Evolutionary conservation across 2,329 filamentous ascomycete species (phyloP), one percentile per base, ranked within the genome.

Genomic region (Thelonectria discophora): DNA sequence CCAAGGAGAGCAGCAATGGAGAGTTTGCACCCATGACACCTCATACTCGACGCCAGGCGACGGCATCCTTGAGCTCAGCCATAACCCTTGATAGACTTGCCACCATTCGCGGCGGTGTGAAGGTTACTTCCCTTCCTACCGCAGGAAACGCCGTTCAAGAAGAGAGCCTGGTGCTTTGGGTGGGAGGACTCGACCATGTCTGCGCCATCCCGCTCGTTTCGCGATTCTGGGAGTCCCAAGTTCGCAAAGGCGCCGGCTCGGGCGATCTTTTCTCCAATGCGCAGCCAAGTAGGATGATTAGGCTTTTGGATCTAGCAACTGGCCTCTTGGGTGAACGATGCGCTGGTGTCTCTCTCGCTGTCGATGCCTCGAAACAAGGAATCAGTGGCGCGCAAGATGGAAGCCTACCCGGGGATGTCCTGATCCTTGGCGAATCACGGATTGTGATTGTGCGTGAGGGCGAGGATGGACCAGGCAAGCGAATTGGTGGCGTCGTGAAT

Each of bases 21-120:
- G 86, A 86, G 37, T 88, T 89, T 64, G 84, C 85, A 10, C 87
- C 87, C 10, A 87, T 89, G 86, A 89, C 87, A 1, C 87, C 87
- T 0, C 85, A 87, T 63, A 86, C 85, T 10, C 79, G 86, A 40
- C 82, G 82, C 40, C 84, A 86, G 61, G 84, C 81, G 5, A 77
- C 84, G 4, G 77, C 79, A 11, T 79, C 80, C 1, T 73, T 81
- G 42, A 77, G 79, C 30, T 75, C 81, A 15, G 75, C 74, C 0
- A 73, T 78, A 7, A 81, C 81, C 0, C 77, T 81, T 5, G 85
- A 87, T 64, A 82, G 83, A 3, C 77, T 88, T 2, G 79, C 82
- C 5, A 74, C 80, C 1, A 79, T 87, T 3, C 80, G 76, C 20
- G 86, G 86, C 40, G 84, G 85, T 12, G 78, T 88, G n/a, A 74